phyloP scores from a whole-genome alignment of 2,329 filamentous ascomycete species.

The Penicillium sp. region DNA sequence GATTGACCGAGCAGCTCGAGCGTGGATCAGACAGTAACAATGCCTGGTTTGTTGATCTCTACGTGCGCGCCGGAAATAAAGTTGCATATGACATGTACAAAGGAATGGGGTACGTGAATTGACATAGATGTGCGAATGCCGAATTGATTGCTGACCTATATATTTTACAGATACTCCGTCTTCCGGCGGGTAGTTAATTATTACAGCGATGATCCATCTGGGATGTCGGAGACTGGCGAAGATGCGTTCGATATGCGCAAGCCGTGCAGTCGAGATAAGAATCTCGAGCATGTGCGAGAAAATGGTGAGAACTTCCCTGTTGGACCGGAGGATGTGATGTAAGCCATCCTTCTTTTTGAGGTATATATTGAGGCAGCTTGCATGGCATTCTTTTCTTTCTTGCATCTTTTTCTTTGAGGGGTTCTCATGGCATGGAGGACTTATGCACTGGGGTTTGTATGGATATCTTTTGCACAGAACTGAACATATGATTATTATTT shows the following conservation, averaged over 20 bases:
- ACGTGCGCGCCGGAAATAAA: conserved; percentile 83
- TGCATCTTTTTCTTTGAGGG: background rate
- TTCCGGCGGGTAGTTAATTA: conserved; percentile 87
- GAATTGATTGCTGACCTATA: conserved; percentile 2
- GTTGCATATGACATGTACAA: conserved; percentile 87
- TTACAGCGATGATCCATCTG: conserved; percentile 80
- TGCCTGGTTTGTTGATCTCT: conserved; percentile 94
- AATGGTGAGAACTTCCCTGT: conserved; percentile 79
- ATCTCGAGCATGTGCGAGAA: conserved; percentile 71
- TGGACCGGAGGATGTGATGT: conserved; percentile 70
- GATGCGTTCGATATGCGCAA: conserved; percentile 99
- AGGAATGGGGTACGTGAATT: conserved; percentile 67
- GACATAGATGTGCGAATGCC: background rate
- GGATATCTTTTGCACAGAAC: background rate
- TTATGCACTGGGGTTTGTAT: background rate
- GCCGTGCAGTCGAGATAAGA: conserved; percentile 75
- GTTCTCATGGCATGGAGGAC: background rate
- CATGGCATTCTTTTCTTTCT: background rate
- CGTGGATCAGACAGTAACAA: conserved; percentile 75
- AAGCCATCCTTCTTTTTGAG: background rate
- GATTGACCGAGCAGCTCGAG: conserved; percentile 78
- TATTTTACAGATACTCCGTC: conserved; percentile 63
- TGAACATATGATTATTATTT: background rate
- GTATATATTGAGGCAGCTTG: background rate
- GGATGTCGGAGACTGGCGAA: conserved; percentile 59